Conservation (phyloP, 2,329 filamentous ascomycete species). For the Elsinoe perseae region DNA sequence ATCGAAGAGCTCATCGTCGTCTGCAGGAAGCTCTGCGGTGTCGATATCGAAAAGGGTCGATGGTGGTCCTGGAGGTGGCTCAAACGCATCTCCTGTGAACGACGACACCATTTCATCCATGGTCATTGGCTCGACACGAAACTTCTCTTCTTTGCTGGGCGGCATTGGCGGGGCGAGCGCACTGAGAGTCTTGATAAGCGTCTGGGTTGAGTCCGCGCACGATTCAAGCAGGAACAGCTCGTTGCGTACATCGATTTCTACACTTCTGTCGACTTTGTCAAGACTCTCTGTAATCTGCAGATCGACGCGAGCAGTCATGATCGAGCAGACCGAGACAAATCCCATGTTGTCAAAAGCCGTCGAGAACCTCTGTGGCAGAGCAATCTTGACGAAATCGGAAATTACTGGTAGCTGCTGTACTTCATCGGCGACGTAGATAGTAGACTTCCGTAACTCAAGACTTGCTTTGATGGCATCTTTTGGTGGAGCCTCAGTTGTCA, state of each 20-base stretch:
- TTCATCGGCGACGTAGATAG: slow-evolving; percentile 69
- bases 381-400: neutral
- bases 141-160: slow-evolving; percentile 75
- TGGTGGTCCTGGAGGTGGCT: slow-evolving; percentile 53
- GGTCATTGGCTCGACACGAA: slow-evolving; percentile 77
- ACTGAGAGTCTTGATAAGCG: slow-evolving; percentile 69
- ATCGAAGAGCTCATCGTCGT: slow-evolving; percentile 31
- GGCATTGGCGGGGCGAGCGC: slow-evolving; percentile 76
- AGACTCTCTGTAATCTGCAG: slow-evolving; percentile 50
- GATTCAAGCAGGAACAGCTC: slow-evolving; percentile 86
- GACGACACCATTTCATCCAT: slow-evolving; percentile 82
- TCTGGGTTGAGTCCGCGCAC: slow-evolving; percentile 94
- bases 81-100: slow-evolving; percentile 79
- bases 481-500: slow-evolving; percentile 60
- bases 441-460: slow-evolving; percentile 69
- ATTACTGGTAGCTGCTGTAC: neutral
- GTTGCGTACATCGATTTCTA: slow-evolving; percentile 76
- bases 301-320: slow-evolving; percentile 68
- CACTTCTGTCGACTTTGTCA: slow-evolving; percentile 51
- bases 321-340: slow-evolving; percentile 78
- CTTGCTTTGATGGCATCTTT: slow-evolving; percentile 56
- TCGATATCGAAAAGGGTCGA: slow-evolving; percentile 38
- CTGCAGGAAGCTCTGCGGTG: slow-evolving; percentile 18
- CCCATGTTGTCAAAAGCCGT: slow-evolving; percentile 53
- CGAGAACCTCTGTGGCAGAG: slow-evolving; percentile 26